These are phyloP conservation scores for Colletotrichum melonis DNA, from an alignment of 2,329 filamentous ascomycete genomes.

Conservation along the genomic window DNA sequence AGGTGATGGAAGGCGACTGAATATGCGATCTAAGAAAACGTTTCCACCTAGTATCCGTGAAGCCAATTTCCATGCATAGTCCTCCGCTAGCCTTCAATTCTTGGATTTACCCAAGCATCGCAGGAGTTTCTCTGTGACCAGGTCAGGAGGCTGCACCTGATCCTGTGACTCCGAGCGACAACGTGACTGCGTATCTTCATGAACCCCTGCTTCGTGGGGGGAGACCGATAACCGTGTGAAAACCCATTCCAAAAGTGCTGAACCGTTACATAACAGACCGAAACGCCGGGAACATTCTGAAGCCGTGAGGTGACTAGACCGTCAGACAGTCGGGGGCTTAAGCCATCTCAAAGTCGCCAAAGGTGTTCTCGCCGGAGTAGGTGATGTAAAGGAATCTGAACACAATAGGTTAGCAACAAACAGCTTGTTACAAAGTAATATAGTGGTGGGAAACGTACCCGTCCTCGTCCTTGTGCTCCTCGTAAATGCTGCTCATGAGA, in stretches of 20 bases:
- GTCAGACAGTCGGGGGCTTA: constrained; percentile 41
- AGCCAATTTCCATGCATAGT: constrained; percentile 24
- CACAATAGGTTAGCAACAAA: background rate
- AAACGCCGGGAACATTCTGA: constrained; percentile 37
- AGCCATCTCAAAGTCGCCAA: constrained; percentile 69
- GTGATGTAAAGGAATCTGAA: constrained; percentile 96
- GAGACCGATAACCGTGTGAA: constrained; percentile 29
- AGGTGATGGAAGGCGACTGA: constrained; percentile 10
- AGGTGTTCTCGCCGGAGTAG: constrained; percentile 99
- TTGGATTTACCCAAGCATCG: constrained; percentile 27
- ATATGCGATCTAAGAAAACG: constrained; percentile 30
- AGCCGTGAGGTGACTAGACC: constrained; percentile 19
- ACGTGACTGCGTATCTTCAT: constrained; percentile 35
- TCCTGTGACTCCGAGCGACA: constrained; percentile 30
- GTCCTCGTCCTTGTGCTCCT: constrained; percentile 94
- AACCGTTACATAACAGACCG: constrained; percentile 32
- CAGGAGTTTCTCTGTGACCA: constrained; percentile 12
- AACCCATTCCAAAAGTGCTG: constrained; percentile 34
- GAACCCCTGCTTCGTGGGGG: constrained; percentile 22
- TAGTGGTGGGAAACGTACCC: constrained; percentile 58
- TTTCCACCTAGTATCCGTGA: constrained; percentile 12
- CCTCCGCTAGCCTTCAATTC: constrained; percentile 29
- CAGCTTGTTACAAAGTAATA: background rate
- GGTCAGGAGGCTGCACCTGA: constrained; percentile 18
- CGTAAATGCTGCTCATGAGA: constrained; percentile 99